These are phyloP conservation scores for Leishmania mexicana DNA, from an alignment of 208 protist genomes.

Conservation along the genomic window DNA sequence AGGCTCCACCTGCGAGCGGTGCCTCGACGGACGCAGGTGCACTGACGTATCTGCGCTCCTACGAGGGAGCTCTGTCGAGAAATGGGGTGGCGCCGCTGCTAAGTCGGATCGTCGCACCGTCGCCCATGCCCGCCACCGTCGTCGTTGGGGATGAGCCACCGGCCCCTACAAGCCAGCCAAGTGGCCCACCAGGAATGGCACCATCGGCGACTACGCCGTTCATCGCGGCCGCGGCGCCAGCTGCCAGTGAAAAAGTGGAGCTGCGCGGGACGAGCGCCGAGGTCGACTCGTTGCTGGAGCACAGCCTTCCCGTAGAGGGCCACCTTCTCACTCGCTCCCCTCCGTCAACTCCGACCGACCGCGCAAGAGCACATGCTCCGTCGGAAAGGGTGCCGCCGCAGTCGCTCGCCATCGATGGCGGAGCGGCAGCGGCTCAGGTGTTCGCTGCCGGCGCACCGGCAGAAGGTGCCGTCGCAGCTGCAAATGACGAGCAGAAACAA, in stretches of 20 bases:
- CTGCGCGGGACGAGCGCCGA: not conserved
- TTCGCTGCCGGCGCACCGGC: not conserved
- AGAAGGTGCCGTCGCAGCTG: not conserved
- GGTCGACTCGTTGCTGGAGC: conserved; percentile 13
- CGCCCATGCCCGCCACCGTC: not conserved
- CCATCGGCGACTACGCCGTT: not conserved
- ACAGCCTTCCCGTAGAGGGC: conserved; percentile 20
- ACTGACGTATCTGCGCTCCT: conserved; percentile 26
- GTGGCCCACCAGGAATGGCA: not conserved
- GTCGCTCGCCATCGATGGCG: not conserved
- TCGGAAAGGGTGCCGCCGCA: not conserved
- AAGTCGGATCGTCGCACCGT: conserved; percentile 1
- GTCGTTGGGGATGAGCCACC: not conserved
- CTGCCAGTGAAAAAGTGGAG: not conserved
- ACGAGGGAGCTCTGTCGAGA: not conserved
- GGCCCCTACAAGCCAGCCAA: not conserved
- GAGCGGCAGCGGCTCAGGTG: not conserved
- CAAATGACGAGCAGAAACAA: not conserved
- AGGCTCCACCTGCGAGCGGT: not conserved
- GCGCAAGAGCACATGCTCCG: not conserved
- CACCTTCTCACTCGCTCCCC: not conserved
- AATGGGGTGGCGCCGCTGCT: conserved; percentile 1
- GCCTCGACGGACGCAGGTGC: conserved; percentile 19
- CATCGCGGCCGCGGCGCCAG: not conserved
- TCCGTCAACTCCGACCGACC: conserved; percentile 1